Conservation (phyloP, 1,284 basidiomycete species). For the Meira miltonrushii region DNA sequence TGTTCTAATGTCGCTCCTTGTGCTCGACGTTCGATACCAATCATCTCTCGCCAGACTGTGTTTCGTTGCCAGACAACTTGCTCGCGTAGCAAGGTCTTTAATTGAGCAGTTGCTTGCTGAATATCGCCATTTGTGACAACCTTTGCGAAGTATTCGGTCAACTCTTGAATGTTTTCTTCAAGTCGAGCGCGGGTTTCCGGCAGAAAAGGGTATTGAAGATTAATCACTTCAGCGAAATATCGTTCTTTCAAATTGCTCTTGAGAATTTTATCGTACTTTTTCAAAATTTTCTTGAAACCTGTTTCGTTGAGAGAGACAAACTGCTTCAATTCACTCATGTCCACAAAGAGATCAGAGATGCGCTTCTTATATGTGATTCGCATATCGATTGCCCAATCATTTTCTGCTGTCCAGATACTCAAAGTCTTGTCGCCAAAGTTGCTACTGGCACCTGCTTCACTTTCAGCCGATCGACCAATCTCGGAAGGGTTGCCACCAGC, state of each 20-base stretch:
- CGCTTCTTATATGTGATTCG: constrained; percentile 85
- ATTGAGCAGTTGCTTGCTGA: constrained; percentile 69
- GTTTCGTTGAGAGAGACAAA: constrained; percentile 90
- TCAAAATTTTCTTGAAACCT: constrained; percentile 91
- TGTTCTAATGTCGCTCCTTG: constrained; percentile 49
- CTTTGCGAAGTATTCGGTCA: constrained; percentile 75
- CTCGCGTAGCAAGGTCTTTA: constrained; percentile 82
- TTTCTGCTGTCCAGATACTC: constrained; percentile 70
- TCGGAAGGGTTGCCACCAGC: neutral
- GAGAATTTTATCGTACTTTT: constrained; percentile 98
- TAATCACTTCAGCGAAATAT: constrained; percentile 74
- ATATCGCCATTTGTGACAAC: constrained; percentile 77
- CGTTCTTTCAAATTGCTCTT: constrained; percentile 75
- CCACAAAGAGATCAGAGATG: constrained; percentile 80
- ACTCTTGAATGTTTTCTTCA: constrained; percentile 61
- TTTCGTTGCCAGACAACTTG: constrained; percentile 86
- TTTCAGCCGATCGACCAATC: neutral
- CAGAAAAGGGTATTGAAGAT: constrained; percentile 54
- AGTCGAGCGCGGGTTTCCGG: constrained; percentile 62
- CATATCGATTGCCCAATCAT: constrained; percentile 80
- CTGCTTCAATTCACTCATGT: constrained; percentile 70
- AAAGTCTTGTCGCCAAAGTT: constrained; percentile 28
- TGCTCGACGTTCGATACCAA: constrained; percentile 68
- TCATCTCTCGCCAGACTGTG: constrained; percentile 97
- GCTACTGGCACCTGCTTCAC: constrained; percentile 20